Conservation (phyloP, 1,284 basidiomycete species). For the Sphaerobolus stellatus region DNA sequence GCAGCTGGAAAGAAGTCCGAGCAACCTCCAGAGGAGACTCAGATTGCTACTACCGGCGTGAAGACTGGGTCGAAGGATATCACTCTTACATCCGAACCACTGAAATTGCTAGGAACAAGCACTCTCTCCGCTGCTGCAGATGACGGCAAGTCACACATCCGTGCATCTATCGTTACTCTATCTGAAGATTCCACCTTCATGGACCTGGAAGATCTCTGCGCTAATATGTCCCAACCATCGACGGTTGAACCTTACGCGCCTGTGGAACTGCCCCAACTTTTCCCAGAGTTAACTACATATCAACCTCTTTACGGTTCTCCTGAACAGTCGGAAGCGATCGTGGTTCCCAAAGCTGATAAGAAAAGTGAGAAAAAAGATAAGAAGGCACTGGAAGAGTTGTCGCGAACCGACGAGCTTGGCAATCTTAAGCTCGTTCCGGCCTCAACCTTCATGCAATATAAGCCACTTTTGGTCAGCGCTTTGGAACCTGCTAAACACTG, state of each 20-base stretch:
- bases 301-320: slow-evolving; percentile 44
- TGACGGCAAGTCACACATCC: slow-evolving; percentile 37
- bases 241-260: slow-evolving; percentile 37
- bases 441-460: slow-evolving; percentile 63
- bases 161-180: slow-evolving; percentile 49
- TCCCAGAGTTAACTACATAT: slow-evolving; percentile 60
- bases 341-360: slow-evolving; percentile 45
- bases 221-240: slow-evolving; percentile 39
- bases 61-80: slow-evolving; percentile 50
- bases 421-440: slow-evolving; percentile 65
- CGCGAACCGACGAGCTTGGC: slow-evolving; percentile 63
- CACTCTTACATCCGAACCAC: slow-evolving; percentile 44
- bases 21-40: slow-evolving; percentile 16
- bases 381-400: slow-evolving; percentile 59
- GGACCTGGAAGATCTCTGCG: slow-evolving; percentile 56
- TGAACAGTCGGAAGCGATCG: slow-evolving; percentile 20
- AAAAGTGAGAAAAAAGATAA: slow-evolving; percentile 59
- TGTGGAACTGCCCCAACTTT: slow-evolving; percentile 55
- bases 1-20: slow-evolving; percentile 19
- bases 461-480: slow-evolving; percentile 67
- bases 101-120: slow-evolving; percentile 34
- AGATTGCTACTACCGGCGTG: slow-evolving; percentile 15
- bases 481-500: slow-evolving; percentile 67
- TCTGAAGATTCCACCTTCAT: slow-evolving; percentile 61
- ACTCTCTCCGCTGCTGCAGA: slow-evolving; percentile 15